Base-by-base conservation (phyloP, 345 rosid genomes). In the Brassica rapa region DNA sequence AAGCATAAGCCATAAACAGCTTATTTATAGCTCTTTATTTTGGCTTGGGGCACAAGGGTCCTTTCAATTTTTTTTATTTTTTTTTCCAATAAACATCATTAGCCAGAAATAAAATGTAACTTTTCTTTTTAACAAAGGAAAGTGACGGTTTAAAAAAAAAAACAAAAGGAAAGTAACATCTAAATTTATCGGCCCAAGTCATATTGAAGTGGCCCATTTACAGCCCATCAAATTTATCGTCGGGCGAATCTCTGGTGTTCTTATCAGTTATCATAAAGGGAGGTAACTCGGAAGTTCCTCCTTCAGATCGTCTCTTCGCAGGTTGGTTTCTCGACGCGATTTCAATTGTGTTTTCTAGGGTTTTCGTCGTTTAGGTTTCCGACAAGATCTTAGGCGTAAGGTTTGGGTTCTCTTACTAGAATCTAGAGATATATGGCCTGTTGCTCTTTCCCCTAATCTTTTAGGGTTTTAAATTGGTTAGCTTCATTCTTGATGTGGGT, bases 401-500 rank as follows among this genome's bases (percentile, higher is more conserved):
- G 9, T 24, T 69, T 9, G 6, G 27, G 23, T 24, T 53, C 2
- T 51, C 2, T 19, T 35, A 35, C 71, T 16, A 49, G 0, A 6
- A 32, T 24, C 62, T 21, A 63, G 33, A 9, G 46, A 39, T 39
- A 39, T 39, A 39, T 39, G 46, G 46, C 46, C 8, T 33, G 39
- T 33, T 14, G 1, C 15, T 60, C 30, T 8, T 21, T 4, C 10
- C 2, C 6, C 39, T 67, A 15, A 5, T 59, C 61, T 24, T 7
- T 43, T 75, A 74, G 79, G 75, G 76, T 14, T 69, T 80, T 80
- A 46, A 73, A 30, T 46, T n/a, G 9, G 41, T 53, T 53, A 9
- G 72, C 8, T 72, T 72, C 37, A 51, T 35, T 35, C 30, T n/a
- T 43, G 29, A 56, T 27, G 19, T 59, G 68, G 66, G 35, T 64